A percentile compares a stretch with the other conserved stretches of the same genome.
Evolutionary conservation across 2,329 filamentous ascomycete genomes (phyloP).

Genomic region (Talaromyces sp.): DNA sequence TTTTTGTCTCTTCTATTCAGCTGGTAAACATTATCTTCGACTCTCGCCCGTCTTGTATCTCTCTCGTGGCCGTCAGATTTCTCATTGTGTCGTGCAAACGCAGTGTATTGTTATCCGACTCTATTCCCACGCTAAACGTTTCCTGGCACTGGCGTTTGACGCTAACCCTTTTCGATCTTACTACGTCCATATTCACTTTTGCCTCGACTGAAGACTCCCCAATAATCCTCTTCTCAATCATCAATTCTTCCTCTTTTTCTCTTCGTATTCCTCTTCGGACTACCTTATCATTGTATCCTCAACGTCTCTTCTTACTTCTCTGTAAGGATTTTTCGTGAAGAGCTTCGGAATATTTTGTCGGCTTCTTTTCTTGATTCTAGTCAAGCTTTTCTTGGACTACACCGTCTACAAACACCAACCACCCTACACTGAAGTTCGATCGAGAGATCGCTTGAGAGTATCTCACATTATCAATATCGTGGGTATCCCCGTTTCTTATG

Average conservation of each 20-base stretch:
- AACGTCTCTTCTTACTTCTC: not conserved
- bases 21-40: not conserved
- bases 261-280: not conserved
- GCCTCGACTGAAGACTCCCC: not conserved
- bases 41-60: not conserved
- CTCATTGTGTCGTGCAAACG: not conserved
- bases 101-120: not conserved
- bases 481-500: not conserved
- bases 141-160: slow-evolving; percentile 1
- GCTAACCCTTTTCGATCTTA: slow-evolving; percentile 3
- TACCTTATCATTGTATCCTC: not conserved
- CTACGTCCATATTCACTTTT: slow-evolving; percentile 9
- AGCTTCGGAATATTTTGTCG: not conserved
- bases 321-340: not conserved
- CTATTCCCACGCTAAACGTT: not conserved
- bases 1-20: not conserved
- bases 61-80: not conserved
- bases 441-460: not conserved
- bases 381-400: slow-evolving; percentile 1
- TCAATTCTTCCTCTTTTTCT: not conserved
- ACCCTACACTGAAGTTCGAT: not conserved
- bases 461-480: not conserved
- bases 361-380: not conserved
- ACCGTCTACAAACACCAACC: not conserved
- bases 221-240: not conserved